A percentile compares a stretch with the other conserved stretches of the same genome.
phyloP scores from a whole-genome alignment of 2,329 filamentous ascomycete genomes.

The Leptographium procerum region DNA sequence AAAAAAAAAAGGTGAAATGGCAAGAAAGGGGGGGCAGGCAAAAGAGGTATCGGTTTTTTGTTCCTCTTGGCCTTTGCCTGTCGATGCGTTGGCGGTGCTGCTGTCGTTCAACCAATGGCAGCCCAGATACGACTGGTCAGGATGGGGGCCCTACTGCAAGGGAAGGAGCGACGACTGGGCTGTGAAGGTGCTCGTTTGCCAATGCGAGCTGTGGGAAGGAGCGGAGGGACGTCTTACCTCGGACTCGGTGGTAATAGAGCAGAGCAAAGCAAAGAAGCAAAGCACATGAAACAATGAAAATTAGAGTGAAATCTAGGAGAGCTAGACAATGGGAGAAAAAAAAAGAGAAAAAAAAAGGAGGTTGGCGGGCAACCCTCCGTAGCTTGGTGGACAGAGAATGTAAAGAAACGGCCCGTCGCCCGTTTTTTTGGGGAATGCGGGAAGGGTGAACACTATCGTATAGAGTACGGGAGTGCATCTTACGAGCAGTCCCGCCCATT shows the following conservation, averaged over 20 bases:
- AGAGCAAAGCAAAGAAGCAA: neutral
- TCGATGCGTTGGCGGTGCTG: conserved; percentile 17
- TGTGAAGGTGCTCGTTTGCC: neutral
- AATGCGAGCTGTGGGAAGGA: neutral
- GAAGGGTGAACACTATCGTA: neutral
- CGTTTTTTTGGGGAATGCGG: neutral
- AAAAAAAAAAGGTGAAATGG: conserved; percentile 9
- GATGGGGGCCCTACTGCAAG: conserved; percentile 11
- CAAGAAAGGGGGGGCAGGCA: conserved; percentile 4
- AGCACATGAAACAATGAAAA: neutral
- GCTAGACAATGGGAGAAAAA: neutral
- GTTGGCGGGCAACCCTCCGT: neutral
- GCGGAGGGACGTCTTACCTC: neutral
- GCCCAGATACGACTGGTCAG: conserved; percentile 9
- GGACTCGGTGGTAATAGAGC: neutral
- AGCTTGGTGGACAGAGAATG: neutral
- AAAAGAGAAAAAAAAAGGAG: neutral
- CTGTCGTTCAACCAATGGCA: conserved; percentile 13
- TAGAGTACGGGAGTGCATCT: neutral
- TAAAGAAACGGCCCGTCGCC: conserved; percentile 3
- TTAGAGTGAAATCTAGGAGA: neutral
- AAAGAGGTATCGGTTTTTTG: conserved; percentile 2
- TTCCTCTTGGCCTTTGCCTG: conserved; percentile 6
- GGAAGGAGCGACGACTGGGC: conserved; percentile 10
- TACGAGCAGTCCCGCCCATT: neutral